Evolutionary conservation across 108 stramenopile genomes (phyloP), one percentile per base, ranked within the genome.

Genomic region (Cyclotella cryptica): DNA sequence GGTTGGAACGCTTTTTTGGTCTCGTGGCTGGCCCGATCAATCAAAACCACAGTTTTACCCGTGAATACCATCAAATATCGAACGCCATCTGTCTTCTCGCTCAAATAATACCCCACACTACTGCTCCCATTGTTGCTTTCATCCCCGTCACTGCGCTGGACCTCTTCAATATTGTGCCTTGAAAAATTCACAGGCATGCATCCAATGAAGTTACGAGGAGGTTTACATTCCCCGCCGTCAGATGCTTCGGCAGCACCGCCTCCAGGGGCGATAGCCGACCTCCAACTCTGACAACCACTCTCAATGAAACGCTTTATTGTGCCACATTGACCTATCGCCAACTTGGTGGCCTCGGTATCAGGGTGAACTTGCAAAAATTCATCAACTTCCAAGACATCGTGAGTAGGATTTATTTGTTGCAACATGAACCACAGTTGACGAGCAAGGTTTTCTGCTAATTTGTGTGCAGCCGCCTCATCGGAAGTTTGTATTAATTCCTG

Each of bases 51-150:
- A 43, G 92, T 92, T 41, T 87, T 84, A n/a, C 90, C 94, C 17
- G 94, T 91, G 79, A 96, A 95, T 44, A 97, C 84, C 85, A 98
- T 68, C 62, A 98, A 88, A 74, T 98, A 96, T 5, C 98, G 88
- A 35, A 98, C 96, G 7, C 98, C 98, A 74, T 98, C 98, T 52
- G 97, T 97, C 88, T 98, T 98, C 84, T 98, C 98, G 65, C 95
- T 93, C 61, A 97, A 66, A 85, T 83, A 96, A 80, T 98, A 98
- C 44, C 86, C 91, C 39, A 27, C 73, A 47, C 52, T 64, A 13
- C 63, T 46, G 10, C 51, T 57, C 2, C 42, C 69, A 47, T 67
- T 40, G 30, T 41, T 49, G 13, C 19, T 44, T 81, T 84, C 84
- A 24, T 77, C 77, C 41, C 83, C 83, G 42, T 86, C 85, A 24